These are phyloP conservation scores for Coprinellus aureogranulatus DNA, from an alignment of 768 basidiomycete genomes.

Conservation along the genomic window DNA sequence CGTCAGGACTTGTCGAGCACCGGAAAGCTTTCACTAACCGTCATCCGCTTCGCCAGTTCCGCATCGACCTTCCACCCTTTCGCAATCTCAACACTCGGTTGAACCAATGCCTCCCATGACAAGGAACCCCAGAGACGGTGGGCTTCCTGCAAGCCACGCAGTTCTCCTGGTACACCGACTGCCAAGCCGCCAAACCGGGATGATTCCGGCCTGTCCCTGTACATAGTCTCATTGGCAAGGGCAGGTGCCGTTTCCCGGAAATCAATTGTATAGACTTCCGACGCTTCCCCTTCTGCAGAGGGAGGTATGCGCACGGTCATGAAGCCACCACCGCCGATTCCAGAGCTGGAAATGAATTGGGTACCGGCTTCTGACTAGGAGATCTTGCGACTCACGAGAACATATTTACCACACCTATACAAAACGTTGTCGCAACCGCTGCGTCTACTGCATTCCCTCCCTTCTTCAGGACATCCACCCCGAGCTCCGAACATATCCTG, in stretches of 20 bases:
- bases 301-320: slow-evolving; percentile 81
- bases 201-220: slow-evolving; percentile 45
- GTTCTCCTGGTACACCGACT: slow-evolving; percentile 89
- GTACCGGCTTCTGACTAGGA: not conserved
- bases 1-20: slow-evolving; percentile 1
- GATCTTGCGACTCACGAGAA: slow-evolving; percentile 62
- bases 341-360: slow-evolving; percentile 46
- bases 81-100: slow-evolving; percentile 74
- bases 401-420: slow-evolving; percentile 83
- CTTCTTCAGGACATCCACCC: slow-evolving; percentile 68
- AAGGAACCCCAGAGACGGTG: slow-evolving; percentile 80
- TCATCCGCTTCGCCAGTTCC: slow-evolving; percentile 74
- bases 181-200: slow-evolving; percentile 76
- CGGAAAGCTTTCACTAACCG: slow-evolving; percentile 1
- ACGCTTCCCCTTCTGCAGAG: slow-evolving; percentile 33
- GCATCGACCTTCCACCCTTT: slow-evolving; percentile 73
- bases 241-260: slow-evolving; percentile 87
- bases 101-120: slow-evolving; percentile 74
- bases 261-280: slow-evolving; percentile 73
- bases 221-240: slow-evolving; percentile 77
- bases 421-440: slow-evolving; percentile 74
- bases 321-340: slow-evolving; percentile 86
- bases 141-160: slow-evolving; percentile 82
- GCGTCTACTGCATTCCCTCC: slow-evolving; percentile 94
- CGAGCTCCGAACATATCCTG: slow-evolving; percentile 79